phyloP scores from a whole-genome alignment of 2,329 filamentous ascomycete genomes.

The Alternaria sp. region DNA sequence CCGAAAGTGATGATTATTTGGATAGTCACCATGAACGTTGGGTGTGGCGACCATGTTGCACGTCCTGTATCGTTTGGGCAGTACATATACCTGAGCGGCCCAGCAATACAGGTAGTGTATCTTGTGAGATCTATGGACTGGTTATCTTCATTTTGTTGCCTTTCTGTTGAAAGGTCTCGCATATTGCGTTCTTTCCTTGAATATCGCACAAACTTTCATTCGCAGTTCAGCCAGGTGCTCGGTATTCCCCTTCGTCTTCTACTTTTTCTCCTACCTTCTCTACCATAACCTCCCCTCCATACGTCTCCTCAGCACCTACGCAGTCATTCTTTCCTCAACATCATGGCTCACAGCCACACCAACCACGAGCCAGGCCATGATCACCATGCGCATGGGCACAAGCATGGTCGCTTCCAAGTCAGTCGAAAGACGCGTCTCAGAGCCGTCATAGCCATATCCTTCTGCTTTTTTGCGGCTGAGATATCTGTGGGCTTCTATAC shows the following conservation, averaged over 20 bases:
- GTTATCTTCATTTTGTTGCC: neutral
- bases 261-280: neutral
- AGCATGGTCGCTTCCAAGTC: slow-evolving; percentile 31
- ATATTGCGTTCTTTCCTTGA: neutral
- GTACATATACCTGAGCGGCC: neutral
- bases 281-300: neutral
- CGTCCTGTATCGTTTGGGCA: neutral
- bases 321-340: neutral
- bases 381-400: slow-evolving; percentile 19
- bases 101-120: neutral
- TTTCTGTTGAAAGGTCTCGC: neutral
- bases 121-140: neutral
- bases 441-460: slow-evolving; percentile 57
- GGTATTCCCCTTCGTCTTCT: neutral
- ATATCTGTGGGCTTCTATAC: slow-evolving; percentile 73
- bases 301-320: neutral
- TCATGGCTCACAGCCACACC: slow-evolving; percentile 29
- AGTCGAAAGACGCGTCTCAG: slow-evolving; percentile 46
- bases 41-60: neutral
- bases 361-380: slow-evolving; percentile 13
- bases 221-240: neutral
- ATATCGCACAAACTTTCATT: slow-evolving; percentile 3
- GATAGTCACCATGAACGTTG: neutral
- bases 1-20: neutral
- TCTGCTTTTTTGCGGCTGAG: slow-evolving; percentile 58